Percentiles rank a stretch among this genome's conserved stretches.
These are phyloP conservation scores for Metrosideros polymorpha DNA, from an alignment of 441 rosid species.

Conservation along the genomic window DNA sequence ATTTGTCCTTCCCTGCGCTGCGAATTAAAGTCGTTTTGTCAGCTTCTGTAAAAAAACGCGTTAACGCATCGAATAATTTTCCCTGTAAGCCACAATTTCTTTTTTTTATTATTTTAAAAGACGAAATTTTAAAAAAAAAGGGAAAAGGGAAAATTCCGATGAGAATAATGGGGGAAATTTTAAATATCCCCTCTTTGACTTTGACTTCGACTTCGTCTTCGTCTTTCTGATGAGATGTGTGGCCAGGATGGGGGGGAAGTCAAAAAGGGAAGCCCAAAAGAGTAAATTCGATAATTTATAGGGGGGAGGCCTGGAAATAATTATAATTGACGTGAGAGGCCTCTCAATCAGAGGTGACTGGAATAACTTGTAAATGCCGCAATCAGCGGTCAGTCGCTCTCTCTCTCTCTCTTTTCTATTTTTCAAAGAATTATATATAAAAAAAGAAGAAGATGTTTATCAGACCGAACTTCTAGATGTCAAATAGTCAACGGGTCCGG, in stretches of 20 bases:
- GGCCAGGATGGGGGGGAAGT: not conserved
- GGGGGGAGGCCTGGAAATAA: not conserved
- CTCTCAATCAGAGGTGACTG: not conserved
- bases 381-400: slow-evolving; percentile 35
- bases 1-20: slow-evolving; percentile 24
- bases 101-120: no score
- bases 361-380: slow-evolving; percentile 38
- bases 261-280: not conserved
- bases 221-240: no score
- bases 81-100: no score
- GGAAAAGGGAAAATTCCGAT: not conserved
- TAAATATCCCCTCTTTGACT: slow-evolving; percentile 20
- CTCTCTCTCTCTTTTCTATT: slow-evolving; percentile 2
- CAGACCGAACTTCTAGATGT: not conserved
- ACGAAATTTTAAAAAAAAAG: not conserved
- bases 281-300: not conserved
- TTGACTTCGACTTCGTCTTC: no score
- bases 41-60: slow-evolving; percentile 31
- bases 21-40: slow-evolving; percentile 37
- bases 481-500: not conserved
- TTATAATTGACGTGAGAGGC: not conserved
- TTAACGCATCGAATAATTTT: slow-evolving; percentile 4
- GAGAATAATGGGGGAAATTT: not conserved
- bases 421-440: not conserved
- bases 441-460: not conserved